Base-by-base conservation (phyloP, 2,329 filamentous ascomycete genomes). In the Pseudonectria foliicola region DNA sequence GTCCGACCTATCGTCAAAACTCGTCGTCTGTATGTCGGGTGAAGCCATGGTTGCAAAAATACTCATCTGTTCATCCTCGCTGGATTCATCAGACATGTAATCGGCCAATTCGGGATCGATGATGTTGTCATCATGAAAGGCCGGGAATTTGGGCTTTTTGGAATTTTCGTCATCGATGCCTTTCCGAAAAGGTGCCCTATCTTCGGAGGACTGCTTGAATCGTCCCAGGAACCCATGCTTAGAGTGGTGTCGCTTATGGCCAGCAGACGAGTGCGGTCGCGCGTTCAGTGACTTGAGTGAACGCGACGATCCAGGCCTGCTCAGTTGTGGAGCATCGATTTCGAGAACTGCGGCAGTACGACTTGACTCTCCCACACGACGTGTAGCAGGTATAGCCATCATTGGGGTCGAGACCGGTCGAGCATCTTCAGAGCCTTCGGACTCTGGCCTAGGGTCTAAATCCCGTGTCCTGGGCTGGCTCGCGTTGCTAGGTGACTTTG, bases 101-200 rank as follows among this genome's bases (percentile, higher is more conserved):
- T 87, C 85, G 5, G 89, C 90, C 35, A 98, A 68, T 53, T 98
- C 92, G 2, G 92, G 92, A 55, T 98, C 92, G 48, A 98, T 96
- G 48, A 98, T 95, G 54, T 92, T 96, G 65, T 98, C 92, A 54
- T 92, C 88, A 57, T 98, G 92, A 50, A 98, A 96, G n/a, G 88
- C 88, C 12, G 89, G 82, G 25, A 95, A 72, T 27, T 79, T 77
- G 7, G 77, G 67, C 44, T 80, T 82, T 43, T 73, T 77, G 4
- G 71, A 66, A 31, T 71, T 64, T 39, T 88, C 82, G 34, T 93
- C 77, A 8, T 68, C 78, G 13, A 71, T 67, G 10, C 79, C 71
- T 39, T 82, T 83, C 35, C 88, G 86, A 47, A 96, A 96, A 0
- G 92, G 92, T 0, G 86, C 90, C 38, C 85, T 75, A 42, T 95